Evolutionary conservation across 2,329 filamentous ascomycete genomes (phyloP).

Genomic region (Beauveria pseudobassiana): DNA sequence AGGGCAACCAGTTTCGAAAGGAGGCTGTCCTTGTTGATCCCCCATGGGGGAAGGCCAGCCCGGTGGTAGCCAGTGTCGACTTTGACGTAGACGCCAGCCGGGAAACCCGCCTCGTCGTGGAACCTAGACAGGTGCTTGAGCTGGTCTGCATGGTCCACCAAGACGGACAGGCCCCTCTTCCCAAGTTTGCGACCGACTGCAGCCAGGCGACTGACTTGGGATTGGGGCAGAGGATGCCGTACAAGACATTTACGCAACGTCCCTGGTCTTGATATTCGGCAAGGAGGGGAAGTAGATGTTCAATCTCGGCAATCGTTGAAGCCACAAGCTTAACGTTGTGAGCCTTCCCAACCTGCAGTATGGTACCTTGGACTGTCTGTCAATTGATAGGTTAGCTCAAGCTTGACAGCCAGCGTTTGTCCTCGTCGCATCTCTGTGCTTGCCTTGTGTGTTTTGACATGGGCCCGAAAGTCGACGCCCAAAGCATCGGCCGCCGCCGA

Average conservation of each 20-base stretch:
- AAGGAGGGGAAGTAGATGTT: conserved; percentile 44
- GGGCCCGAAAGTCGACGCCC: conserved; percentile 49
- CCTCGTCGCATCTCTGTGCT: neutral
- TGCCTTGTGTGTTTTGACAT: conserved; percentile 62
- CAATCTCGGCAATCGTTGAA: conserved; percentile 52
- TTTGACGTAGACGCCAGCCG: conserved; percentile 46
- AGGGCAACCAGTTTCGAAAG: conserved; percentile 27
- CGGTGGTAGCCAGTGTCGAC: conserved; percentile 58
- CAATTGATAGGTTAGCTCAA: too few species aligned
- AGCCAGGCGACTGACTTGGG: conserved; percentile 42
- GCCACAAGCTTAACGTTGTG: conserved; percentile 43
- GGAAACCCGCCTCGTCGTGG: conserved; percentile 21
- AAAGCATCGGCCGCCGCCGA: conserved; percentile 39
- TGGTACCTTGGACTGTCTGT: conserved; percentile 47
- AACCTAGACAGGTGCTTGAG: conserved; percentile 26
- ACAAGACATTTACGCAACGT: conserved; percentile 37
- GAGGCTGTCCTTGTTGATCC: conserved; percentile 30
- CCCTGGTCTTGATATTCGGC: conserved; percentile 25
- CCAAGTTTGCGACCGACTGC: conserved; percentile 37
- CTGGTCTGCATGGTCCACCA: conserved; percentile 50
- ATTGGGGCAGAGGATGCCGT: conserved; percentile 51
- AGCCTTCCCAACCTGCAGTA: conserved; percentile 43
- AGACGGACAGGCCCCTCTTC: conserved; percentile 39
- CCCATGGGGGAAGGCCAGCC: conserved; percentile 44
- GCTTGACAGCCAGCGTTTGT: fast-evolving